A percentile compares a stretch with the other conserved stretches of the same genome.
Conservation (phyloP, 116 monocot species). For the Dioscorea cayenensis region DNA sequence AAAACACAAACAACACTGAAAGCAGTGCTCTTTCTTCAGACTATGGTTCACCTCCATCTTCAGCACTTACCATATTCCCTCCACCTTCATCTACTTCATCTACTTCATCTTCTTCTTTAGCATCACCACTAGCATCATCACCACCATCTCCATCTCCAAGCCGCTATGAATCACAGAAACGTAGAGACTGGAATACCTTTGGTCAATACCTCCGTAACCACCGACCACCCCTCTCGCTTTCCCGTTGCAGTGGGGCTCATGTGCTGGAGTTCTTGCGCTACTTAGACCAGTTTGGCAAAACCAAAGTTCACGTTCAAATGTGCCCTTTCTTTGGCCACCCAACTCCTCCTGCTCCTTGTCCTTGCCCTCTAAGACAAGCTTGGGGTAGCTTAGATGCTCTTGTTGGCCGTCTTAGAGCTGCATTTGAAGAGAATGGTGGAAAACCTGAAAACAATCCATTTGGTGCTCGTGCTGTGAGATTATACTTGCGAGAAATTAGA, state of each 20-base stretch:
- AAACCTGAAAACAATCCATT: slow-evolving; percentile 21
- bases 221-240: slow-evolving; percentile 16
- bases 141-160: background rate
- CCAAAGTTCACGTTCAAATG: slow-evolving; percentile 18
- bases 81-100: background rate
- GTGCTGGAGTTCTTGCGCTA: slow-evolving; percentile 29
- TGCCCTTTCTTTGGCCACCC: slow-evolving; percentile 18
- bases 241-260: slow-evolving; percentile 28
- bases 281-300: slow-evolving; percentile 37
- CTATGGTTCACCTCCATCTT: background rate
- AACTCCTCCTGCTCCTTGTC: slow-evolving; percentile 18
- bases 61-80: no score
- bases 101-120: no score
- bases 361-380: slow-evolving; percentile 26
- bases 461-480: slow-evolving; percentile 15
- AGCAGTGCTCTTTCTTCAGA: background rate
- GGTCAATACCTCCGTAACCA: slow-evolving; percentile 25
- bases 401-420: slow-evolving; percentile 17
- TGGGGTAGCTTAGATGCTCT: slow-evolving; percentile 28
- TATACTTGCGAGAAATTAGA: slow-evolving; percentile 12
- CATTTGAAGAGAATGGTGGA: slow-evolving; percentile 16
- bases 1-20: background rate
- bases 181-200: slow-evolving; percentile 30
- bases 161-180: slow-evolving; percentile 29
- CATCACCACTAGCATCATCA: background rate